phyloP scores from a whole-genome alignment of 23 red algal genomes.

The Cyanidioschyzon merolae region DNA sequence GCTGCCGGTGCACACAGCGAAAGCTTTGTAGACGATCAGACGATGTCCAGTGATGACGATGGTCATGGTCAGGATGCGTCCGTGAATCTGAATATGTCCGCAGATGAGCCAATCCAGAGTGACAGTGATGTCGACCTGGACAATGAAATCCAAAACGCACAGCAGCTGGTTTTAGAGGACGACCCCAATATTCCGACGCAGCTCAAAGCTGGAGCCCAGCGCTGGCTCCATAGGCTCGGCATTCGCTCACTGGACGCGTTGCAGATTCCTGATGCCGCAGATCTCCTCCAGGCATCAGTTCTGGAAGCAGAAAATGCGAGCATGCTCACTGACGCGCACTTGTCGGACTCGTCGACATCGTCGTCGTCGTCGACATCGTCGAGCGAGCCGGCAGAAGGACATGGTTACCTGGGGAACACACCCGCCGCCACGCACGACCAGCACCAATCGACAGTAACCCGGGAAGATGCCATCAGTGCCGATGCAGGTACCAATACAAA shows the following conservation, averaged over 20 bases:
- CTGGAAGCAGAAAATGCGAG: too few relatives aligned
- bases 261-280: too few relatives aligned
- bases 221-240: not conserved
- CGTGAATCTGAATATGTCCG: not conserved
- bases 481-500: too few relatives aligned
- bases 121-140: slow-evolving; percentile 18
- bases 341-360: too few relatives aligned
- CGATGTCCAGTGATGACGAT: not conserved
- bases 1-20: slow-evolving; percentile 20
- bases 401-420: too few relatives aligned
- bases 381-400: too few relatives aligned
- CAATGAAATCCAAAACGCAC: not conserved
- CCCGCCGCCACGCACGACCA: too few relatives aligned
- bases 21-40: not conserved
- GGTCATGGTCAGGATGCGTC: not conserved
- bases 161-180: not conserved
- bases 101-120: not conserved
- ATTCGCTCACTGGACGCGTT: not conserved
- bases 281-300: too few relatives aligned
- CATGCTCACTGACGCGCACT: too few relatives aligned
- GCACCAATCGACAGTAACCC: too few relatives aligned
- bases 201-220: not conserved
- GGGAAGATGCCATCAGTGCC: too few relatives aligned
- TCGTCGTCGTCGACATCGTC: too few relatives aligned
- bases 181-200: not conserved